Evolutionary conservation across 2,329 filamentous ascomycete genomes (phyloP).

Genomic region (Fusarium proliferatum): DNA sequence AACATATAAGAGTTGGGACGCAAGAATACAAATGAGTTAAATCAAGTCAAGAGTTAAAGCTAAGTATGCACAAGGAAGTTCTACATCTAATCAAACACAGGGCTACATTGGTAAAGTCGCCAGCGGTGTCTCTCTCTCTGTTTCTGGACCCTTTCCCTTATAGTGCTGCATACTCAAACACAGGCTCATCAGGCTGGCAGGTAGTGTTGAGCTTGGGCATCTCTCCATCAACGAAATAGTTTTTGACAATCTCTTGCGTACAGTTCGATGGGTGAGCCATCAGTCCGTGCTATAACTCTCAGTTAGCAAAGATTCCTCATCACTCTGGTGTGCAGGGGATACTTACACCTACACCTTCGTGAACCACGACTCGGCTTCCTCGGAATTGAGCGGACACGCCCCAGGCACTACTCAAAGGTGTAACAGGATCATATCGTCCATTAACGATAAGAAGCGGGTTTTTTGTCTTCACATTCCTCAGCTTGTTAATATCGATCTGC

Average conservation of each 20-base stretch:
- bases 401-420: not conserved
- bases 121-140: not conserved
- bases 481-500: not conserved
- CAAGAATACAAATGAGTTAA: accelerated
- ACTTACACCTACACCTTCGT: constrained; percentile 13
- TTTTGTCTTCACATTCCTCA: not conserved
- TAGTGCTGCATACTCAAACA: not conserved
- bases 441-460: not conserved
- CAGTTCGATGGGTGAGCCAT: not conserved
- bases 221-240: not conserved
- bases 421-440: not conserved
- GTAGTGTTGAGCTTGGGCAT: constrained; percentile 5
- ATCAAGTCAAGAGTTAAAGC: not conserved
- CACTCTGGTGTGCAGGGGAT: accelerated
- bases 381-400: not conserved
- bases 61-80: not conserved
- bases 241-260: not conserved
- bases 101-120: not conserved
- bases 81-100: not conserved
- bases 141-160: accelerated
- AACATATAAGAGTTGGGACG: accelerated
- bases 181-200: not conserved
- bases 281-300: not conserved
- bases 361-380: constrained; percentile 7
- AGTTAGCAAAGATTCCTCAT: not conserved